A percentile compares a stretch with the other conserved stretches of the same genome.
These are phyloP conservation scores for Neurospora sp. DNA, from an alignment of 495 filamentous ascomycete genomes.

Conservation along the genomic window DNA sequence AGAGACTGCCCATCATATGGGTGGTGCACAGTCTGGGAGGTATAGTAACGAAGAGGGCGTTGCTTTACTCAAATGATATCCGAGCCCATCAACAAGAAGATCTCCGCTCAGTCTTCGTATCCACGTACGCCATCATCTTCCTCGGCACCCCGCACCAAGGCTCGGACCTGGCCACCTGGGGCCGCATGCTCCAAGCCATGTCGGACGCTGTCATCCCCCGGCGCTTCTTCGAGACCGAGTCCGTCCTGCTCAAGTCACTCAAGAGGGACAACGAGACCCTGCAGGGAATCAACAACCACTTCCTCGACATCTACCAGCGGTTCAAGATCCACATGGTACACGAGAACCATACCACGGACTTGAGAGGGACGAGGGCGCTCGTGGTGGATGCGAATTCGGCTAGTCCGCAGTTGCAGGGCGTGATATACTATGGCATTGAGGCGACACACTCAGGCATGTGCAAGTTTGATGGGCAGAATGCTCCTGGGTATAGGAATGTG, in stretches of 20 bases:
- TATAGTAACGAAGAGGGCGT: constrained; percentile 61
- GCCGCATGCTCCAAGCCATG: constrained; percentile 61
- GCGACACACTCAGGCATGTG: constrained; percentile 82
- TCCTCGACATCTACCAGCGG: constrained; percentile 59
- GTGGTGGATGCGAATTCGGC: constrained; percentile 72
- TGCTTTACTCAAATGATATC: constrained; percentile 50
- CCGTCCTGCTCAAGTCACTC: constrained; percentile 59
- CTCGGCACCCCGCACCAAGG: constrained; percentile 83
- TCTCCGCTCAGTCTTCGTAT: constrained; percentile 68
- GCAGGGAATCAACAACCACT: constrained; percentile 69
- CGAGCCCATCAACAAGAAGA: constrained; percentile 58
- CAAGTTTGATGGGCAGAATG: constrained; percentile 64
- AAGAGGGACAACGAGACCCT: constrained; percentile 70
- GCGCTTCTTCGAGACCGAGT: constrained; percentile 59
- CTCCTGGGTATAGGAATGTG: constrained; percentile 66
- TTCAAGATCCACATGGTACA: constrained; percentile 62
- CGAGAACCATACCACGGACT: constrained; percentile 56
- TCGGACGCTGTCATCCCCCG: constrained; percentile 59
- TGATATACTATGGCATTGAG: constrained; percentile 68
- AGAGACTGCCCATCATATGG: constrained; percentile 68
- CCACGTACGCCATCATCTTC: constrained; percentile 77
- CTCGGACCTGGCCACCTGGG: constrained; percentile 68
- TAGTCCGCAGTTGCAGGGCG: constrained; percentile 61
- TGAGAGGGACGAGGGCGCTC: constrained; percentile 44
- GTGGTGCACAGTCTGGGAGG: constrained; percentile 79